These are phyloP conservation scores for Medicago truncatula DNA, from an alignment of 306 rosid species.

Conservation along the genomic window DNA sequence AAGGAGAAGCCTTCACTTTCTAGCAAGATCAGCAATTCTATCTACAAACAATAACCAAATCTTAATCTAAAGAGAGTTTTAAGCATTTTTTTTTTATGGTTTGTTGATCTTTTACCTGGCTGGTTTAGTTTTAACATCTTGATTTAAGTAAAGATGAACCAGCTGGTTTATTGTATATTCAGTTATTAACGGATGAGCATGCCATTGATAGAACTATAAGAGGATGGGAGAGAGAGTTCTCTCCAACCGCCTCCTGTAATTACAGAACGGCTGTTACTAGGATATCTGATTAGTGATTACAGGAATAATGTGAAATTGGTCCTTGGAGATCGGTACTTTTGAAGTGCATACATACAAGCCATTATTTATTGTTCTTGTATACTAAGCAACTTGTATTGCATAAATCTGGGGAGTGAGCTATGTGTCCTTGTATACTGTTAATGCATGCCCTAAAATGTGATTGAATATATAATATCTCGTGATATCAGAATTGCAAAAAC, in stretches of 20 bases:
- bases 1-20: slow-evolving; percentile 72
- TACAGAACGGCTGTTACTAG: slow-evolving; percentile 63
- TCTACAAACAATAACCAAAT: slow-evolving; percentile 62
- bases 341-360: slow-evolving; percentile 40
- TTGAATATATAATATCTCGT: not conserved
- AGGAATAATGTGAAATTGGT: slow-evolving; percentile 65
- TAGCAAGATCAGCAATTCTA: slow-evolving; percentile 58
- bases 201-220: slow-evolving; percentile 65
- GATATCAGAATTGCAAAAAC: not conserved
- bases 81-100: slow-evolving; percentile 47
- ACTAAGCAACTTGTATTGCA: slow-evolving; percentile 23
- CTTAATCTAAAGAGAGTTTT: slow-evolving; percentile 43
- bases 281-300: slow-evolving; percentile 53
- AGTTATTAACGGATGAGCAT: slow-evolving; percentile 49
- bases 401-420: not conserved
- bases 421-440: not conserved
- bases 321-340: slow-evolving; percentile 46
- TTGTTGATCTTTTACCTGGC: slow-evolving; percentile 48
- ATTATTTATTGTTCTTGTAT: slow-evolving; percentile 13
- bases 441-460: not conserved
- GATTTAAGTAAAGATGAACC: slow-evolving; percentile 50
- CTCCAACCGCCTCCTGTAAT: slow-evolving; percentile 59
- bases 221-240: slow-evolving; percentile 57
- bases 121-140: slow-evolving; percentile 55
- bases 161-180: slow-evolving; percentile 64